These are phyloP conservation scores for Barnettozyma sp. DNA, from an alignment of 805 yeast genomes.

Conservation along the genomic window DNA sequence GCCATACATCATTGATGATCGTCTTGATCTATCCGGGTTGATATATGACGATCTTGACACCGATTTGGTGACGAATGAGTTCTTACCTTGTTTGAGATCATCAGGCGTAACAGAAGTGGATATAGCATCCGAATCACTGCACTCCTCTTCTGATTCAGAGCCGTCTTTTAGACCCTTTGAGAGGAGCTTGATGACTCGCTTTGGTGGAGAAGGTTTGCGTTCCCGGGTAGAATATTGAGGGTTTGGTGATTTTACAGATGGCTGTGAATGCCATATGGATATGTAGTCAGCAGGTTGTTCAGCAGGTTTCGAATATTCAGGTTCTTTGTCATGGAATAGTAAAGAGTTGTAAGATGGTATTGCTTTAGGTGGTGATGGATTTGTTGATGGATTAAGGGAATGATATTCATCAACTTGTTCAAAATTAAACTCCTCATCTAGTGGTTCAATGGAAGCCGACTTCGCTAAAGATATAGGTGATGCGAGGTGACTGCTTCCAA, in stretches of 20 bases:
- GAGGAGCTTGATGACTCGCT: slow-evolving; percentile 17
- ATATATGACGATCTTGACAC: slow-evolving; percentile 21
- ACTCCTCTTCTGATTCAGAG: slow-evolving; percentile 10
- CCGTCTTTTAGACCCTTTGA: slow-evolving; percentile 14
- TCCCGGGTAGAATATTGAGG: slow-evolving; percentile 19
- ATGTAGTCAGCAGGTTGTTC: slow-evolving; percentile 21
- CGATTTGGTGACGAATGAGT: slow-evolving; percentile 21
- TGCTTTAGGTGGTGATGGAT: slow-evolving; percentile 6
- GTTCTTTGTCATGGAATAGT: slow-evolving; percentile 22
- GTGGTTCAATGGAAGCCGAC: background rate
- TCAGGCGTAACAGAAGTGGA: slow-evolving; percentile 6
- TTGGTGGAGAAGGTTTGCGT: slow-evolving; percentile 19
- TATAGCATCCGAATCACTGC: slow-evolving; percentile 3
- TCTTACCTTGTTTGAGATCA: slow-evolving; percentile 6
- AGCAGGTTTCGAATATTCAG: slow-evolving; percentile 7
- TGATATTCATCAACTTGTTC: slow-evolving; percentile 5
- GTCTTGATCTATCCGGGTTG: slow-evolving; percentile 14
- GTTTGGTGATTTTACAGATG: slow-evolving; percentile 20
- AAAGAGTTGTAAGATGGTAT: slow-evolving; percentile 21
- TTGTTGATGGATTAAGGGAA: slow-evolving; percentile 8
- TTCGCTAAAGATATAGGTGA: background rate
- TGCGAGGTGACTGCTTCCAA: too few relatives aligned
- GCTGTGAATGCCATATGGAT: slow-evolving; percentile 27
- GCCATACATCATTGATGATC: slow-evolving; percentile 15
- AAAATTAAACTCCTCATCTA: slow-evolving; percentile 2